Evolutionary conservation across 495 filamentous ascomycete genomes (phyloP).

Genomic region (Platismatia glauca): DNA sequence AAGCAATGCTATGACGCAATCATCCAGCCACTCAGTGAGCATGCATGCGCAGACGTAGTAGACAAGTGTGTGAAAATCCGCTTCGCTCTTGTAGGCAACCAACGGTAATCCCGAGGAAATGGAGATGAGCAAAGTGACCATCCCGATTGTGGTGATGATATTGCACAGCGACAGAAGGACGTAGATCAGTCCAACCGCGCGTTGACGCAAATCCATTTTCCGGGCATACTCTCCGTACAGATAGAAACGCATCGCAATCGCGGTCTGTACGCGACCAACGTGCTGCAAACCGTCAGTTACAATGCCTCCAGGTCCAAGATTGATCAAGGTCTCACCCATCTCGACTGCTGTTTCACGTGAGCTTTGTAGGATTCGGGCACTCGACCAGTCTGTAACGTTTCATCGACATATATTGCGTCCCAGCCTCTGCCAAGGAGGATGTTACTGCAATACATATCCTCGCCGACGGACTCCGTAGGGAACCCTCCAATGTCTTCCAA

Average conservation of each 20-base stretch:
- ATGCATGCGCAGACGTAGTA: background rate
- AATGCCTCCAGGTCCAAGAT: too few relatives aligned
- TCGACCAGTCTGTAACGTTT: too few relatives aligned
- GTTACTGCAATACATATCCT: too few relatives aligned
- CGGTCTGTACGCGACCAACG: constrained; percentile 12
- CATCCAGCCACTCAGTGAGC: constrained; percentile 10
- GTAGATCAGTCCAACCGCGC: constrained; percentile 9
- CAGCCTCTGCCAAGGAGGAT: too few relatives aligned
- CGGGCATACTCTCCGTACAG: constrained; percentile 7
- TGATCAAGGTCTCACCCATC: constrained; percentile 31
- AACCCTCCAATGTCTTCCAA: too few relatives aligned
- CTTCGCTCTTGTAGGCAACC: background rate
- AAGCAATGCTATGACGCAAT: constrained; percentile 9
- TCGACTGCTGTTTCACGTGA: constrained; percentile 20
- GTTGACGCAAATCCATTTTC: constrained; percentile 13
- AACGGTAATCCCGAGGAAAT: constrained; percentile 5
- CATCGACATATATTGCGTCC: too few relatives aligned
- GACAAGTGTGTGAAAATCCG: constrained; percentile 1
- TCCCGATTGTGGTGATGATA: constrained; percentile 7
- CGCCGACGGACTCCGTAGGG: too few relatives aligned
- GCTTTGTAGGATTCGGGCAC: too few relatives aligned
- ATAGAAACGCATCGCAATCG: constrained; percentile 11
- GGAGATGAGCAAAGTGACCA: constrained; percentile 4
- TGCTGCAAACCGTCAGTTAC: too few relatives aligned
- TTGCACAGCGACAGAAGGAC: constrained; percentile 10